A percentile compares a stretch with the other conserved stretches of the same genome.
Evolutionary conservation across 176 grass and related monocot genomes (phyloP).

Genomic region (Typha latifolia): DNA sequence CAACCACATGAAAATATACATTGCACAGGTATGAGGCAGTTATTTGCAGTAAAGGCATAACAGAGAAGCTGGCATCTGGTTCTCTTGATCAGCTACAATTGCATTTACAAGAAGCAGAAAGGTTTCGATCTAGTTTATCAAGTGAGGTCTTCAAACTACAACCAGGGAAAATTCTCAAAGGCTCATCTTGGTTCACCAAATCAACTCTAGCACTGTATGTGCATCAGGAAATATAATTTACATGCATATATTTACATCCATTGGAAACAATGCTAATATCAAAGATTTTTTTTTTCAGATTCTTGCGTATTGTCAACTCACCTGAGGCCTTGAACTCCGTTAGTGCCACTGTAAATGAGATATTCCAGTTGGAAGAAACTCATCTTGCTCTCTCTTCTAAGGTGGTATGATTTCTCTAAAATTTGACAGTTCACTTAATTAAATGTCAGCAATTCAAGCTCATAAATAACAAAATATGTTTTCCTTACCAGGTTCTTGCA

Average conservation of each 20-base stretch:
- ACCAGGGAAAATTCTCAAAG: conserved; percentile 27
- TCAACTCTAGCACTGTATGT: conserved; percentile 55
- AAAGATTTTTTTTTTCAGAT: conserved; percentile 31
- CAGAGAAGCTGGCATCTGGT: conserved; percentile 65
- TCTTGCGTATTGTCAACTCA: conserved; percentile 62
- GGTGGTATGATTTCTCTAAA: conserved; percentile 30
- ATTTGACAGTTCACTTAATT: neutral
- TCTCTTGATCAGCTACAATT: conserved; percentile 49
- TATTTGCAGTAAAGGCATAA: conserved; percentile 48
- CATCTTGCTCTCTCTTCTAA: conserved; percentile 65
- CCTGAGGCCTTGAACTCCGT: conserved; percentile 47
- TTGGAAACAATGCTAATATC: conserved; percentile 13
- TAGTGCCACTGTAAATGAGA: conserved; percentile 62
- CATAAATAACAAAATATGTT: conserved; percentile 18
- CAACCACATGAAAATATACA: neutral
- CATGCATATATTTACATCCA: neutral
- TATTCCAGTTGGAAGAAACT: conserved; percentile 92
- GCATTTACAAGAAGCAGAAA: conserved; percentile 67
- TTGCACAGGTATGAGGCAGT: conserved; percentile 62
- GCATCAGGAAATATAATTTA: conserved; percentile 7
- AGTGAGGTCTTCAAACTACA: conserved; percentile 56
- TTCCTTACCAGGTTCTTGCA: conserved; percentile 39
- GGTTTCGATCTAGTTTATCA: conserved; percentile 38
- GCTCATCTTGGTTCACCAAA: conserved; percentile 84
- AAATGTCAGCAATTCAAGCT: conserved; percentile 6